These are phyloP conservation scores for Sphenostylis stenocarpa DNA, from an alignment of 306 rosid genomes.

Conservation along the genomic window DNA sequence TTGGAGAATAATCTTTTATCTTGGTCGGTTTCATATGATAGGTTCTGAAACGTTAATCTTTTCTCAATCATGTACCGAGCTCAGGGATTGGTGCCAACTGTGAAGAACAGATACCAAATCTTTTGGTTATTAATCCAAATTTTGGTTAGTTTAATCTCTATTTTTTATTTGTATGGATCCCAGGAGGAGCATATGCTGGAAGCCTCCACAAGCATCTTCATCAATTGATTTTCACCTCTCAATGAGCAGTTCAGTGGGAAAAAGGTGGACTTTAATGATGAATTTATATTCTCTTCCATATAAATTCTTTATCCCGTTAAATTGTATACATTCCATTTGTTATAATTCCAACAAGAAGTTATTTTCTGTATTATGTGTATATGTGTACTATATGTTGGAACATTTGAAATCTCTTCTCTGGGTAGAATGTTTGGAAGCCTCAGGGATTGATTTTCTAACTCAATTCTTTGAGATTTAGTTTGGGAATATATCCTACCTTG, in stretches of 20 bases:
- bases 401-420: slow-evolving; percentile 20
- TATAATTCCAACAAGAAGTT: background rate
- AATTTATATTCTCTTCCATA: background rate
- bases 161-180: slow-evolving; percentile 12
- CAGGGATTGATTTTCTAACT: background rate
- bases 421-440: background rate
- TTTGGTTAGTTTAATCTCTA: slow-evolving; percentile 20
- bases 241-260: slow-evolving; percentile 67
- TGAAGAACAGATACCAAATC: background rate
- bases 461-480: too few species aligned
- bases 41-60: background rate
- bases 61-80: background rate
- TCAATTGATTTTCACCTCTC: slow-evolving; percentile 51
- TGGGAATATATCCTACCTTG: too few species aligned
- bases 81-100: background rate
- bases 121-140: background rate
- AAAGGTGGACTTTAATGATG: slow-evolving; percentile 45
- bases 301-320: background rate
- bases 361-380: slow-evolving; percentile 2
- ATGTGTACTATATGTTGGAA: background rate
- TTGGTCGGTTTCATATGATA: background rate
- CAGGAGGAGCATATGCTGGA: slow-evolving; percentile 59
- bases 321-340: background rate
- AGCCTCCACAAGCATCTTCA: slow-evolving; percentile 56
- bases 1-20: background rate